Conservation (phyloP, 495 filamentous ascomycete species). For the Penicillium turbatum region DNA sequence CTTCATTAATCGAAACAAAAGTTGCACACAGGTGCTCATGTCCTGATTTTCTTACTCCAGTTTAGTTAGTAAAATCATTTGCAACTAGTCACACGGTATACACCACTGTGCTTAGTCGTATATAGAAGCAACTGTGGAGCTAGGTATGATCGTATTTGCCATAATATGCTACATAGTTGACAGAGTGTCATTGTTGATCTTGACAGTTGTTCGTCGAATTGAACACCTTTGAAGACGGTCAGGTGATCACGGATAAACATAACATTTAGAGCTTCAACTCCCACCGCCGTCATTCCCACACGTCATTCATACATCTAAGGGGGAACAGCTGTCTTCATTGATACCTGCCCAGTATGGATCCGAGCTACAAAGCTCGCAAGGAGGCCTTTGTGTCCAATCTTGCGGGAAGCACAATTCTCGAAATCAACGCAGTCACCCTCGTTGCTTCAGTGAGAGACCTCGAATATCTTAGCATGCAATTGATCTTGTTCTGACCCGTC, state of each 20-base stretch:
- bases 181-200: conserved; percentile 8
- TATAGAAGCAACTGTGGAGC: background rate
- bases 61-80: too few relatives aligned
- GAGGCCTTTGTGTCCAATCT: conserved; percentile 94
- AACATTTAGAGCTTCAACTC: conserved; percentile 6
- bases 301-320: background rate
- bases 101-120: background rate
- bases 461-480: background rate
- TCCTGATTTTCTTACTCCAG: too few relatives aligned
- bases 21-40: background rate
- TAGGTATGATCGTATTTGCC: background rate
- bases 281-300: background rate
- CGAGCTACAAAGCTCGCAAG: conserved; percentile 81
- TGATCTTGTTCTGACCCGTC: background rate
- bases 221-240: background rate
- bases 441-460: conserved; percentile 69
- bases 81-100: background rate
- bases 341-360: conserved; percentile 42
- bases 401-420: conserved; percentile 73
- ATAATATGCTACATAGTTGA: background rate
- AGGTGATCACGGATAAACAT: conserved; percentile 3
- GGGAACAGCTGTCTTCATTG: background rate
- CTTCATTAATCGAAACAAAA: background rate
- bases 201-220: conserved; percentile 5
- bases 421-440: conserved; percentile 81